Percentiles rank a stretch among this genome's conserved stretches.
Conservation (phyloP, 345 rosid genomes). For the Bruguiera sexangula region DNA sequence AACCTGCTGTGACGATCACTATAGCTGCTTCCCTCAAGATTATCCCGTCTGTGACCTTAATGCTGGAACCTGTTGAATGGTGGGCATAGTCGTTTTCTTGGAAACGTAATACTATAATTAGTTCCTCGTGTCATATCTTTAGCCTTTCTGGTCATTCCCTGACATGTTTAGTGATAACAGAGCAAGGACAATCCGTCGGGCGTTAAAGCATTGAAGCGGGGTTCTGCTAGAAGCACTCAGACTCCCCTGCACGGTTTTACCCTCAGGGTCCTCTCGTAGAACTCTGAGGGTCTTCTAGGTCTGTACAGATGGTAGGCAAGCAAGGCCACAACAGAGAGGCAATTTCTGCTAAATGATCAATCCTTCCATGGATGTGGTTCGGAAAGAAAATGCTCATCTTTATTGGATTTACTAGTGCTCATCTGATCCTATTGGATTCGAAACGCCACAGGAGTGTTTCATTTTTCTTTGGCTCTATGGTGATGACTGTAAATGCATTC, state of each 20-base stretch:
- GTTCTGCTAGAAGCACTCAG: slow-evolving; percentile 16
- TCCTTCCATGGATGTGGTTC: too few species aligned
- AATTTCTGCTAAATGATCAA: background rate
- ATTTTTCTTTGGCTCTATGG: background rate
- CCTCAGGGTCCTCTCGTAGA: background rate
- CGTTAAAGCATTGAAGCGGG: slow-evolving; percentile 7
- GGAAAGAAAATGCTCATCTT: too few species aligned
- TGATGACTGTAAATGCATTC: slow-evolving; percentile 1
- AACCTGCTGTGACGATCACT: slow-evolving; percentile 26
- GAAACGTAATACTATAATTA: background rate
- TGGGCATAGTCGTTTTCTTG: background rate
- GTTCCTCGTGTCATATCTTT: background rate
- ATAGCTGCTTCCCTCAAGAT: slow-evolving; percentile 26
- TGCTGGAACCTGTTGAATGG: slow-evolving; percentile 23
- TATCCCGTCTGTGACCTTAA: slow-evolving; percentile 28
- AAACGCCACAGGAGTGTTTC: background rate
- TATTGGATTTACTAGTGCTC: background rate
- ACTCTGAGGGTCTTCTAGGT: background rate
- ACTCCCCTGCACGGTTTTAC: background rate
- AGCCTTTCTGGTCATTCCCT: background rate
- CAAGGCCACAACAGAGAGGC: background rate
- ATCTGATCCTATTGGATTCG: background rate
- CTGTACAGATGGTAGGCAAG: background rate
- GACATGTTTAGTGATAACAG: slow-evolving; percentile 9
- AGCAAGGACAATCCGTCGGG: slow-evolving; percentile 23